Conservation (phyloP, 2,329 filamentous ascomycete genomes). For the Cladosporium halotolerans region DNA sequence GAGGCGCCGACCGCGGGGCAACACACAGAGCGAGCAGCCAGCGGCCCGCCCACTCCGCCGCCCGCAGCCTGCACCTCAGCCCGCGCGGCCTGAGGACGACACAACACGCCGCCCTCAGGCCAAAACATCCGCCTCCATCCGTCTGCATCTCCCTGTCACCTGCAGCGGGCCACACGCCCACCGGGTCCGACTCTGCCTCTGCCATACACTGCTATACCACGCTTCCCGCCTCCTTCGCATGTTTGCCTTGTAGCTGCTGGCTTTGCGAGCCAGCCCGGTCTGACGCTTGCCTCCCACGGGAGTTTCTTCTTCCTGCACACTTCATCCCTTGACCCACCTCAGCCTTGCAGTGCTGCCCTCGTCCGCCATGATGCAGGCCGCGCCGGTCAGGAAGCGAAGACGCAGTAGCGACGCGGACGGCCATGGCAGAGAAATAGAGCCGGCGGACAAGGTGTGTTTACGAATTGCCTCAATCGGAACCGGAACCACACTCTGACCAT, state of each 20-base stretch:
- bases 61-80: too few species aligned
- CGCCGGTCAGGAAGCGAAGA: slow-evolving; percentile 6
- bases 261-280: slow-evolving; percentile 5
- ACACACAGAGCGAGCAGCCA: too few species aligned
- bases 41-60: too few species aligned
- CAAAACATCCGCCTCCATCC: neutral
- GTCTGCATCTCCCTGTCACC: slow-evolving; percentile 3
- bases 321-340: neutral
- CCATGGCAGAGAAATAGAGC: neutral
- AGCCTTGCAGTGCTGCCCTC: neutral
- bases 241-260: slow-evolving; percentile 2
- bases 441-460: slow-evolving; percentile 4
- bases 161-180: neutral
- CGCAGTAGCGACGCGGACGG: slow-evolving; percentile 8
- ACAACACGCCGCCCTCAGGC: neutral
- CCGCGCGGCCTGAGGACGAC: too few species aligned
- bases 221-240: neutral
- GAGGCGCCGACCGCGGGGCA: too few species aligned
- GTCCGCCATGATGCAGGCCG: slow-evolving; percentile 1
- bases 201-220: neutral
- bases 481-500: neutral
- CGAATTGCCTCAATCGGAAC: neutral
- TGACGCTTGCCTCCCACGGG: neutral
- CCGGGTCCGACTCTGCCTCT: neutral
- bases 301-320: neutral